A percentile compares a stretch with the other conserved stretches of the same genome.
phyloP scores from a whole-genome alignment of 1,284 basidiomycete genomes.

The Chalciporus piperatoides region DNA sequence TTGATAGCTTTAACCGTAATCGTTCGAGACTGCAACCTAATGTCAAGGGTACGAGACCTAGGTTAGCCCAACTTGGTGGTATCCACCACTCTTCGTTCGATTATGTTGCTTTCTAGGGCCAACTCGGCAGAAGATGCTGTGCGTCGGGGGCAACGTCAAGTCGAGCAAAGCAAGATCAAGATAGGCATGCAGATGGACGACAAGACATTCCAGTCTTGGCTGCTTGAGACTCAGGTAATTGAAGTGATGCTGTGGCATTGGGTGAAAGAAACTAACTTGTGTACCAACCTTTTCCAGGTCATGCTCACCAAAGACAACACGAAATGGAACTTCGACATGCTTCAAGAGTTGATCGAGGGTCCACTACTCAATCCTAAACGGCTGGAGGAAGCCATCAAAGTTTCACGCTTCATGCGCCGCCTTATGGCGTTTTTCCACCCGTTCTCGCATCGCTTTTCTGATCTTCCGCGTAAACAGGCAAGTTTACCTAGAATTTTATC shows the following conservation, averaged over 20 bases:
- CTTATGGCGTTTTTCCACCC: slow-evolving; percentile 94
- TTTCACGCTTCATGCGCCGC: slow-evolving; percentile 82
- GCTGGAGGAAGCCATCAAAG: slow-evolving; percentile 94
- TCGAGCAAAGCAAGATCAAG: slow-evolving; percentile 87
- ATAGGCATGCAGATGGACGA: slow-evolving; percentile 93
- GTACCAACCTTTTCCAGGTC: slow-evolving; percentile 47
- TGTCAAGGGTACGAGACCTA: slow-evolving; percentile 53
- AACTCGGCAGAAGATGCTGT: slow-evolving; percentile 87
- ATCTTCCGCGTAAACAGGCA: slow-evolving; percentile 73
- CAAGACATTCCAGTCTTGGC: slow-evolving; percentile 75
- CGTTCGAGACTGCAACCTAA: slow-evolving; percentile 61
- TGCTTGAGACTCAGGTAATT: slow-evolving; percentile 80
- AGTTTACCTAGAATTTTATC: slow-evolving; percentile 14
- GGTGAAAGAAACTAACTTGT: slow-evolving; percentile 1
- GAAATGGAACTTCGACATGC: slow-evolving; percentile 90
- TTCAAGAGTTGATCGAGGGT: slow-evolving; percentile 90
- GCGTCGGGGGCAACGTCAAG: slow-evolving; percentile 83
- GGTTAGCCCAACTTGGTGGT: slow-evolving; percentile 37
- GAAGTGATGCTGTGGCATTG: neutral
- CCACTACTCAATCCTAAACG: slow-evolving; percentile 88
- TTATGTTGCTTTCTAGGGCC: slow-evolving; percentile 46
- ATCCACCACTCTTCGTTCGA: neutral
- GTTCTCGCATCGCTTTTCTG: slow-evolving; percentile 78
- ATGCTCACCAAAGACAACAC: slow-evolving; percentile 85
- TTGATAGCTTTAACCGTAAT: slow-evolving; percentile 91